Percentiles rank a stretch among this genome's conserved stretches.
These are phyloP conservation scores for Arabidopsis arenosa DNA, from an alignment of 345 rosid species.

Conservation along the genomic window DNA sequence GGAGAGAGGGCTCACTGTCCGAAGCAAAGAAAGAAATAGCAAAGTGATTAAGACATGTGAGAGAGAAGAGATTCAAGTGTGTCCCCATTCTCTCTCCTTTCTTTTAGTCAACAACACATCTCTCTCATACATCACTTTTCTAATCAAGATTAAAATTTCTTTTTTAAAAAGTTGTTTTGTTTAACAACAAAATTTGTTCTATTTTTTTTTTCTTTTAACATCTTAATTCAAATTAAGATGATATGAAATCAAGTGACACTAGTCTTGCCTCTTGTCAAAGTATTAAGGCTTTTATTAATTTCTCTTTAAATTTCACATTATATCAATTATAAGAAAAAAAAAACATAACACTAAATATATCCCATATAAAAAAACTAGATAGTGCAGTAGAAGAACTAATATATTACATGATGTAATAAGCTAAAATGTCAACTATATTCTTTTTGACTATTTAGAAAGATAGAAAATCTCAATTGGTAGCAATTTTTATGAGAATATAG, in stretches of 20 bases:
- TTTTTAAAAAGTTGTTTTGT: not conserved
- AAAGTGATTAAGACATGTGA: constrained; percentile 48
- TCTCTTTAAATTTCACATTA: no score
- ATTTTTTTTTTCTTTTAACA: not conserved
- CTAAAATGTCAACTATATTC: not conserved
- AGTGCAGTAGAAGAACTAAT: no score
- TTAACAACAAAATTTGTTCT: not conserved
- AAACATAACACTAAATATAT: no score
- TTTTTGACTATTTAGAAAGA: not conserved
- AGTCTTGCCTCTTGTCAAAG: not conserved
- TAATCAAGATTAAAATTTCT: not conserved
- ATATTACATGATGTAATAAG: not conserved
- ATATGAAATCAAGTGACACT: not conserved
- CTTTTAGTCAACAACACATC: constrained; percentile 47
- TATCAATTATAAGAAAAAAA: no score
- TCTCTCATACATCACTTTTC: constrained; percentile 19
- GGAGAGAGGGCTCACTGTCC: constrained; percentile 52
- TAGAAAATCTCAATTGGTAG: not conserved
- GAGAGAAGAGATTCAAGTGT: constrained; percentile 39
- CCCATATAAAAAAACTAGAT: no score
- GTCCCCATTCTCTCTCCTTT: constrained; percentile 20
- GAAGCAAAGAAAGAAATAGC: constrained; percentile 49
- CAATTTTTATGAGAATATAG: not conserved
- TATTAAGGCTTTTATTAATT: no score
- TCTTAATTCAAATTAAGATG: not conserved